phyloP scores from a whole-genome alignment of 306 rosid species.

The Begonia masoniana region DNA sequence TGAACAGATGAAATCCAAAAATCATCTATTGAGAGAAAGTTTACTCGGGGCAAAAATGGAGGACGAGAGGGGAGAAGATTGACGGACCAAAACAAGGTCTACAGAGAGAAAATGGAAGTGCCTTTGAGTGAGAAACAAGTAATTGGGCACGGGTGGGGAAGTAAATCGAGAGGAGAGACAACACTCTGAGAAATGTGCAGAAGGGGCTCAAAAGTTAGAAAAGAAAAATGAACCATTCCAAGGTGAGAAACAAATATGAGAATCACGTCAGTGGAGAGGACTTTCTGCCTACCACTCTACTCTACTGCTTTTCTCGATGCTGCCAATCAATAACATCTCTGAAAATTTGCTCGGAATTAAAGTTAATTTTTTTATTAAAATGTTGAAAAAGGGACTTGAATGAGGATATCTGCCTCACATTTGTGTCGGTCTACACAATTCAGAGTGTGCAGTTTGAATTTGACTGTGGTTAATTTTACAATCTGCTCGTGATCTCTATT shows the following conservation, averaged over 20 bases:
- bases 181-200: neutral
- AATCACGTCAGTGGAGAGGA: too few relatives aligned
- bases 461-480: conserved; percentile 12
- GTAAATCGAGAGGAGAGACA: too few relatives aligned
- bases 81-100: neutral
- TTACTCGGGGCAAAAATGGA: conserved; percentile 39
- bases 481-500: too few relatives aligned
- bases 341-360: too few relatives aligned
- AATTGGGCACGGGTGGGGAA: too few relatives aligned
- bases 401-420: conserved; percentile 3
- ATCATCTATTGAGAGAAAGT: neutral
- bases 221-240: neutral
- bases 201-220: too few relatives aligned
- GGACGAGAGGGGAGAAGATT: conserved; percentile 16
- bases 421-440: conserved; percentile 7
- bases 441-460: neutral
- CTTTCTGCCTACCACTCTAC: conserved; percentile 5
- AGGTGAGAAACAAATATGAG: too few relatives aligned
- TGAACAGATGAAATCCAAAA: neutral
- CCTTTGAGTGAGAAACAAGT: too few relatives aligned
- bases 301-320: neutral
- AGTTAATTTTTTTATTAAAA: too few relatives aligned
- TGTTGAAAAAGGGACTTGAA: conserved; percentile 4
- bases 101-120: too few relatives aligned
- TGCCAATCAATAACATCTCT: too few relatives aligned